Evolutionary conservation across 2,329 filamentous ascomycete species (phyloP).

Genomic region (Acrodontium crateriforme): DNA sequence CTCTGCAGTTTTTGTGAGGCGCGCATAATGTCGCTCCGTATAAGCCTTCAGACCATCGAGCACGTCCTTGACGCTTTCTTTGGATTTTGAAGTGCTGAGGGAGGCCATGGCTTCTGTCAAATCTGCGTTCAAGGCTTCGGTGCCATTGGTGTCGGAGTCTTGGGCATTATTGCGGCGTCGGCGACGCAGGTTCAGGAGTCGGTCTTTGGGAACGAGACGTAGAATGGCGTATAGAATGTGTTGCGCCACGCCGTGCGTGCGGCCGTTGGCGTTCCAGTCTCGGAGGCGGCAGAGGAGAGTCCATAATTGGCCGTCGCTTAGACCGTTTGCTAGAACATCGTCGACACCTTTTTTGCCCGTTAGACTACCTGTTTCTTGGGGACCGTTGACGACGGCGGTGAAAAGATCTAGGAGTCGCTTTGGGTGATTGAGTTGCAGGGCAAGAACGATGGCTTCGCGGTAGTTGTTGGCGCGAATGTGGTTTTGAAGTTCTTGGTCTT

Average conservation of each 20-base stretch:
- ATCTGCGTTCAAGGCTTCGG: slow-evolving; percentile 14
- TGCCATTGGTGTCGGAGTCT: slow-evolving; percentile 4
- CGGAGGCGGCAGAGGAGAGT: slow-evolving; percentile 65
- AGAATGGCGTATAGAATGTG: slow-evolving; percentile 69
- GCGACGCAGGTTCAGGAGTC: slow-evolving; percentile 43
- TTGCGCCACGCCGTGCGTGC: slow-evolving; percentile 74
- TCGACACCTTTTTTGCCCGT: slow-evolving; percentile 59
- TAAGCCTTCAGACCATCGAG: slow-evolving; percentile 79
- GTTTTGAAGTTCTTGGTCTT: slow-evolving; percentile 89
- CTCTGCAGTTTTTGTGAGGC: slow-evolving; percentile 78
- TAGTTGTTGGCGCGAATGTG: slow-evolving; percentile 80
- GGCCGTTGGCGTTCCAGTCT: slow-evolving; percentile 96
- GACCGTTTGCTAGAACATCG: slow-evolving; percentile 59
- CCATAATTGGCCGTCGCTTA: slow-evolving; percentile 79
- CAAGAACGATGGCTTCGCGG: slow-evolving; percentile 81
- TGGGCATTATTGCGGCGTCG: slow-evolving; percentile 12
- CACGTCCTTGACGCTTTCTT: slow-evolving; percentile 65
- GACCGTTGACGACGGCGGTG: slow-evolving; percentile 57
- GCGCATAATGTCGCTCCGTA: slow-evolving; percentile 82
- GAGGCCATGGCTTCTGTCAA: slow-evolving; percentile 19
- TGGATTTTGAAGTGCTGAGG: slow-evolving; percentile 27
- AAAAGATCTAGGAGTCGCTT: slow-evolving; percentile 75
- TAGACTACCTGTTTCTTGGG: slow-evolving; percentile 47
- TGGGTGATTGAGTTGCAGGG: slow-evolving; percentile 87
- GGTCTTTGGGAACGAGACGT: slow-evolving; percentile 63